Base-by-base conservation (phyloP, 495 filamentous ascomycete genomes). In the Hypoxylon perforatum region DNA sequence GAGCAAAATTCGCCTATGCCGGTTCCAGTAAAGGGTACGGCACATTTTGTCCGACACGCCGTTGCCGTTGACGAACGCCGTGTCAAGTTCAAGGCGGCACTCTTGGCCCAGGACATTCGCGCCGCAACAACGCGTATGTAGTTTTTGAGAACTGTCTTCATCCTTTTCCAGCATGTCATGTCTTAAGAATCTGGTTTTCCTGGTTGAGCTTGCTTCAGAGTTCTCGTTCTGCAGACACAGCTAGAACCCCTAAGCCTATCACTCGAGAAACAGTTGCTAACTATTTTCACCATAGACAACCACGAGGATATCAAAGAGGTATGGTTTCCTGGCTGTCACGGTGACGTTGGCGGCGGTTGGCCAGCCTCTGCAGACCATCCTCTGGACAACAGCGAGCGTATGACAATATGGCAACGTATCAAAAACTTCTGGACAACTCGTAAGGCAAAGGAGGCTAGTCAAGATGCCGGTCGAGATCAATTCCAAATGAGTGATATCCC, bases 21-120 rank as follows among this genome's bases (percentile, higher is more conserved):
- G 3, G 58, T 74, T 8, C 67, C 66, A 1, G 61, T 76, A 10
- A 63, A 63, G 46, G 61, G 72, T 10, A 70, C 76, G 2, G 76
- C 77, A 15, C 58, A 66, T 0, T 72, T 70, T 38, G 73, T 81
- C 39, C 74, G 81, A 10, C 81, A 84, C 57, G 80, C 80, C 4
- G 79, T 82, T 10, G 63, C 74, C 1, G 76, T 81, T 46, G 81
- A 84, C 28, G 81, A 84, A 57, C 75, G 80, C 33, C 75, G 81
- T 0, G 76, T 78, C 35, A 82, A 82, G 53, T 83, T 83, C 66
- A 73, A 71, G 65, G 63, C 68, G 0, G 71, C 71, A 44, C 54
- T 73, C 42, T 54, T 73, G 9, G 65, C 71, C 12, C 71, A 73
- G 46, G 71, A 73, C 19, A 71, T 66, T 33, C 71, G 64, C 4